Evolutionary conservation across 352 stramenopile species (phyloP), one percentile per base, ranked within the genome.

Genomic region (Pythium pyrilobum): DNA sequence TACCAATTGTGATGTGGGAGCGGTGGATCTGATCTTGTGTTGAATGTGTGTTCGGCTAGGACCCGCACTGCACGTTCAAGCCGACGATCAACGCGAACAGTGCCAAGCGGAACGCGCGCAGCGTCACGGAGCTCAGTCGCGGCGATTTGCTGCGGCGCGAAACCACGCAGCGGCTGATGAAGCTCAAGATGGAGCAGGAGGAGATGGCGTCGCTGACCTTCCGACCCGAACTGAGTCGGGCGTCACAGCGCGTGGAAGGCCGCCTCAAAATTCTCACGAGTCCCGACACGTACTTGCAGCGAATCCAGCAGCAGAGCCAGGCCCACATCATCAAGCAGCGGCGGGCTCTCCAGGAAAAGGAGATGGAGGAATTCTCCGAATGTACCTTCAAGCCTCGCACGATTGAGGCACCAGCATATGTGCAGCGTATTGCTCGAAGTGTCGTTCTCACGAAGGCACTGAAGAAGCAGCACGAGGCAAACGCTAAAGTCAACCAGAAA

Each of bases 121-220:
- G 74, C 4, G 82, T 94, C 23, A 94, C 80, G 0, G 83, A 94
- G 41, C 66, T 94, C 15, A 91, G 81, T 59, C 76, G 84, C 9
- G 84, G 80, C 1, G 84, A 94, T 28, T 41, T 90, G 31, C 52
- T 94, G 25, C 78, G 81, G 13, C 71, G 79, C 12, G 83, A 94
- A 52, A 94, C 83, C 8, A 77, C 72, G 7, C 77, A 92, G 51
- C 67, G 82, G 3, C 51, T 94, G 4, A 89, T 92, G 80, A 92
- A 92, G 57, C 63, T 94, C 23, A 87, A 89, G 51, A 89, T 90
- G 80, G 84, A 92, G 67, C 84, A 95, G 59, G 72, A 91, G 28
- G 84, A 95, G 43, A 89, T 94, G 81, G 69, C 73, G 13, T 64
- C 75, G 3, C 54, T 95, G 21, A 95, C 84, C 8, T 95, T 95